Evolutionary conservation across 2,329 filamentous ascomycete species (phyloP).

Genomic region (Mollisia scopiformis): DNA sequence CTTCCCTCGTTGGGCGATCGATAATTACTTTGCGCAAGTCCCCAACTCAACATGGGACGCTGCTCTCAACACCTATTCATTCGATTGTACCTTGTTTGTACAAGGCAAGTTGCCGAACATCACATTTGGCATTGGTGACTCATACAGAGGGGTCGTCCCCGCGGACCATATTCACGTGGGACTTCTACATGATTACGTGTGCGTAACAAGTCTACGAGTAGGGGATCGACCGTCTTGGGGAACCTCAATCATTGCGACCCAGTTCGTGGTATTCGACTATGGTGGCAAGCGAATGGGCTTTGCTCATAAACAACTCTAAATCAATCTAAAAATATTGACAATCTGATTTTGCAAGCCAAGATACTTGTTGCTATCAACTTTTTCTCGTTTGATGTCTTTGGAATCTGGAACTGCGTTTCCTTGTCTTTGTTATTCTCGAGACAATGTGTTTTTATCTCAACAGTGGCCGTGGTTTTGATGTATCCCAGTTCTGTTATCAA

Average conservation of each 20-base stretch:
- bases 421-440: no score
- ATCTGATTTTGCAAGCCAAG: no score
- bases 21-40: not conserved
- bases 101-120: not conserved
- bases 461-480: no score
- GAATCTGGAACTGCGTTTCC: no score
- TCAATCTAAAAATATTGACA: not conserved
- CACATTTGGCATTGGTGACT: not conserved
- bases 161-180: not conserved
- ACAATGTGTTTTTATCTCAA: no score
- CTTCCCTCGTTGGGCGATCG: not conserved
- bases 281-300: not conserved
- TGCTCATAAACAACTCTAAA: not conserved
- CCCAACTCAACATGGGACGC: not conserved
- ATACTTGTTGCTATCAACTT: no score
- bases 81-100: not conserved
- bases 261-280: constrained; percentile 1
- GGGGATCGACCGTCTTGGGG: not conserved
- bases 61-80: not conserved
- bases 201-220: not conserved
- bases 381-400: no score
- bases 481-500: no score
- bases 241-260: not conserved
- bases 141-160: not conserved
- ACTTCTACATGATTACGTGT: not conserved